These are phyloP conservation scores for Adansonia gregorii DNA, from an alignment of 441 rosid species.

Conservation along the genomic window DNA sequence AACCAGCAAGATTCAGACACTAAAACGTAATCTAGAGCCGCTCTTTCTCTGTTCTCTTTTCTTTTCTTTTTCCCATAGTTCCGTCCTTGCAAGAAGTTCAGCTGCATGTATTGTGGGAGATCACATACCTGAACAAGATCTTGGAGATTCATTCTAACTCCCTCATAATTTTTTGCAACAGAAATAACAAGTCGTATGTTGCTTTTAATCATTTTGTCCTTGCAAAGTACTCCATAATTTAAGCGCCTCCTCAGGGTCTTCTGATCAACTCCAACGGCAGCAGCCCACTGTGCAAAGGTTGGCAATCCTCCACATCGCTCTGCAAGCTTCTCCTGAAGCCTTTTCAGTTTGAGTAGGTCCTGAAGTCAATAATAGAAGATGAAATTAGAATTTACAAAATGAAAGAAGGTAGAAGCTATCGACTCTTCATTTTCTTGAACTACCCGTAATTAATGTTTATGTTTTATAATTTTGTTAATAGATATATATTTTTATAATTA, in stretches of 20 bases:
- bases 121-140: slow-evolving; percentile 90
- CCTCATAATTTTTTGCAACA: slow-evolving; percentile 87
- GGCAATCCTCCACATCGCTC: slow-evolving; percentile 74
- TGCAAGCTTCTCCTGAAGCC: slow-evolving; percentile 69
- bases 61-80: background rate
- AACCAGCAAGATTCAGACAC: slow-evolving; percentile 28
- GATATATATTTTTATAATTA: no score
- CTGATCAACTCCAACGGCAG: slow-evolving; percentile 83
- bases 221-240: slow-evolving; percentile 68
- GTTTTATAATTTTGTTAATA: no score
- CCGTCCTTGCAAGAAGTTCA: background rate
- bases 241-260: slow-evolving; percentile 69
- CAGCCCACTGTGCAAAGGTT: slow-evolving; percentile 85
- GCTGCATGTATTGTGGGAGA: slow-evolving; percentile 13
- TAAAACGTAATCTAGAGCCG: background rate
- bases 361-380: slow-evolving; percentile 34
- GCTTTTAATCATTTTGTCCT: slow-evolving; percentile 92
- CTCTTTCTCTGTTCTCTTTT: background rate
- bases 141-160: slow-evolving; percentile 84
- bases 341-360: slow-evolving; percentile 87
- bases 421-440: background rate
- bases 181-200: slow-evolving; percentile 95
- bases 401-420: background rate
- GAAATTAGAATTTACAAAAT: slow-evolving; percentile 22
- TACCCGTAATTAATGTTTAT: background rate